Base-by-base conservation (phyloP, 192 early-diverging fungal genomes). In the Mortierella alpina region DNA sequence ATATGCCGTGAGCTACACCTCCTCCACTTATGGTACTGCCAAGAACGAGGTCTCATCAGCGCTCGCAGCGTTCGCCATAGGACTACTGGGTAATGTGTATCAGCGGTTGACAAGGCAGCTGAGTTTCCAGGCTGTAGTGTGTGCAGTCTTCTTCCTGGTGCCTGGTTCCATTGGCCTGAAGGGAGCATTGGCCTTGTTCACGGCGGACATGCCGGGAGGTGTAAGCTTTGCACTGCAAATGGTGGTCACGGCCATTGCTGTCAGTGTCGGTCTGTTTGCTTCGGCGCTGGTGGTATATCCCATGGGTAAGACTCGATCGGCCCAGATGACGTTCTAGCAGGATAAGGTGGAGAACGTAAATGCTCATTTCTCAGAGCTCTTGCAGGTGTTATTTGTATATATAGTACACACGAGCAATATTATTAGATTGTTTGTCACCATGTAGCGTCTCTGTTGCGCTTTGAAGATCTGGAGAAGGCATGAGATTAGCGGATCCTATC, bases 111-210 rank as follows among this genome's bases (percentile, higher is more conserved):
- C 91, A 7, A 82, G 88, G 64, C 72, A 88, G 55, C 88, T 94
- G 57, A 92, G 92, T 6, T 90, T 96, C 74, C 94, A 93, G 68
- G 92, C 94, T 7, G 94, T 96, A 13, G 82, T 96, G 15, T 88
- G 92, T 42, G 95, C 93, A 10, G 92, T 96, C 3, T 78, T 92
- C 74, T 84, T 94, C 52, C 84, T 95, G 71, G 94, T 95, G 0
- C 95, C 95, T 0, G 94, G 95, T 3, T 87, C 84, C 45, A 82
- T 95, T 15, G 93, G 94, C 12, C 84, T 96, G 39, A 73, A 77
- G 48, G 82, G 83, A 2, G 84, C 76, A 8, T 82, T 95, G 59
- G 86, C 89, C 5, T 46, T 71, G 59, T 80, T 72, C 48, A 68
- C 69, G 59, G 77, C 72, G 8, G 70, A 80, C 15, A 80, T 80